Evolutionary conservation across 2,329 filamentous ascomycete species (phyloP).

Genomic region (Chaetomium strumarium): DNA sequence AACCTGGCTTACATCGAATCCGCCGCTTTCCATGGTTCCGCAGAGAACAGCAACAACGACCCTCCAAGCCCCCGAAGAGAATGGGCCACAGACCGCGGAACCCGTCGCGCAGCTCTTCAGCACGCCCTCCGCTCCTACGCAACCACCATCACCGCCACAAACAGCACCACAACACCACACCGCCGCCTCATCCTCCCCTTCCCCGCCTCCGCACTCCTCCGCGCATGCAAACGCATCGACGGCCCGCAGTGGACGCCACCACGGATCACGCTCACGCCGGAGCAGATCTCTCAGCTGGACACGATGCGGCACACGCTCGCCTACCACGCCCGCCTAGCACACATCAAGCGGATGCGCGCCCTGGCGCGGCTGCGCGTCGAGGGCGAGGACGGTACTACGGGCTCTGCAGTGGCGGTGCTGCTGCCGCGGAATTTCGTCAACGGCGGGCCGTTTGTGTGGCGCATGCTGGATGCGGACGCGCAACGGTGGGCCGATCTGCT

Average conservation of each 20-base stretch:
- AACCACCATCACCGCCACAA: slow-evolving; percentile 34
- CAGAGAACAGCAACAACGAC: slow-evolving; percentile 17
- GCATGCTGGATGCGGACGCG: slow-evolving; percentile 13
- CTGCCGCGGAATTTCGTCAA: slow-evolving; percentile 26
- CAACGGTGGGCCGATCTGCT: slow-evolving; percentile 28
- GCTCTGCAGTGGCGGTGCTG: slow-evolving; percentile 3
- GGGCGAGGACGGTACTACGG: not conserved
- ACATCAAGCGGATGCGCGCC: slow-evolving; percentile 9
- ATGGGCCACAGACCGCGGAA: slow-evolving; percentile 36
- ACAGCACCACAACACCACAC: slow-evolving; percentile 33
- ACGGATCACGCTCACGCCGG: not conserved
- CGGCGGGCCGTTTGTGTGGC: slow-evolving; percentile 24
- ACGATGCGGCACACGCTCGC: slow-evolving; percentile 15
- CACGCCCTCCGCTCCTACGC: slow-evolving; percentile 35
- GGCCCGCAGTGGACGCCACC: slow-evolving; percentile 22
- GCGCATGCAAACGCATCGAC: slow-evolving; percentile 21
- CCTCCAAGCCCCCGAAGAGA: slow-evolving; percentile 1
- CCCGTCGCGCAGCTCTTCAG: slow-evolving; percentile 41
- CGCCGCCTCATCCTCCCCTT: slow-evolving; percentile 34
- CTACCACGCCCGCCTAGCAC: slow-evolving; percentile 7
- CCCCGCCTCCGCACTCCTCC: slow-evolving; percentile 23
- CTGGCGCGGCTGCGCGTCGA: slow-evolving; percentile 14
- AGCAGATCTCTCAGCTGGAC: slow-evolving; percentile 10
- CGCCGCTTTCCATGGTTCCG: slow-evolving; percentile 31
- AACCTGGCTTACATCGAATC: slow-evolving; percentile 35